phyloP scores from a whole-genome alignment of 164 flowering plant species.

The Tetrastigma voinierianum region DNA sequence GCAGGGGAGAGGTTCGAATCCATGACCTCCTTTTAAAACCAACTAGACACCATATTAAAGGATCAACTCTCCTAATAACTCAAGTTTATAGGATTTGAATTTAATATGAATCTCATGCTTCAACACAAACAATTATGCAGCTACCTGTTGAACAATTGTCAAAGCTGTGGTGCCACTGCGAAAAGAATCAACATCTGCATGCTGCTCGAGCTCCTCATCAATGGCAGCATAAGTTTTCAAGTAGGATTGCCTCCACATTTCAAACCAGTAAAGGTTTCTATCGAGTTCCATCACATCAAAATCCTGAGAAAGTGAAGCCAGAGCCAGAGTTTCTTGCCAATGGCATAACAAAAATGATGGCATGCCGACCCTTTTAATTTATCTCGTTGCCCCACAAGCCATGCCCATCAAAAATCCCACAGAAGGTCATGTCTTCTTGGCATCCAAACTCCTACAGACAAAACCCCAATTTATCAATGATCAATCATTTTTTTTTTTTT shows the following conservation, averaged over 20 bases:
- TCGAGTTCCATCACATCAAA: slow-evolving; percentile 22
- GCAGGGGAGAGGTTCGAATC: too few species aligned
- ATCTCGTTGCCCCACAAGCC: slow-evolving; percentile 74
- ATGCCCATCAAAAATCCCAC: slow-evolving; percentile 78
- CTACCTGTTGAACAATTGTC: slow-evolving; percentile 61
- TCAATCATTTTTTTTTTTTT: too few species aligned
- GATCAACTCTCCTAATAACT: too few species aligned
- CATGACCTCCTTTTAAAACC: too few species aligned
- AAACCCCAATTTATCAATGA: background rate
- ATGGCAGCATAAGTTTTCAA: slow-evolving; percentile 51
- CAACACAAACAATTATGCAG: too few species aligned
- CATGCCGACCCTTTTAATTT: slow-evolving; percentile 45
- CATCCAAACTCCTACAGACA: slow-evolving; percentile 40
- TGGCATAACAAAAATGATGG: slow-evolving; percentile 44
- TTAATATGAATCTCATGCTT: too few species aligned
- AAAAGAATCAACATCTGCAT: slow-evolving; percentile 42
- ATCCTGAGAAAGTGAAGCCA: slow-evolving; percentile 19
- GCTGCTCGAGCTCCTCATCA: slow-evolving; percentile 53
- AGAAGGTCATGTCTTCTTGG: slow-evolving; percentile 57
- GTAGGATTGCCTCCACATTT: slow-evolving; percentile 55
- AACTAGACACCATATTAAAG: too few species aligned
- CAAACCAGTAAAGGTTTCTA: slow-evolving; percentile 25
- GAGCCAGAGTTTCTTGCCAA: slow-evolving; percentile 50
- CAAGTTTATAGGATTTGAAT: too few species aligned
- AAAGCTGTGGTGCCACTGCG: slow-evolving; percentile 60